Percentiles rank a stretch among this genome's conserved stretches.
Evolutionary conservation across 768 basidiomycete genomes (phyloP).

Genomic region (Amanita brunnescens): DNA sequence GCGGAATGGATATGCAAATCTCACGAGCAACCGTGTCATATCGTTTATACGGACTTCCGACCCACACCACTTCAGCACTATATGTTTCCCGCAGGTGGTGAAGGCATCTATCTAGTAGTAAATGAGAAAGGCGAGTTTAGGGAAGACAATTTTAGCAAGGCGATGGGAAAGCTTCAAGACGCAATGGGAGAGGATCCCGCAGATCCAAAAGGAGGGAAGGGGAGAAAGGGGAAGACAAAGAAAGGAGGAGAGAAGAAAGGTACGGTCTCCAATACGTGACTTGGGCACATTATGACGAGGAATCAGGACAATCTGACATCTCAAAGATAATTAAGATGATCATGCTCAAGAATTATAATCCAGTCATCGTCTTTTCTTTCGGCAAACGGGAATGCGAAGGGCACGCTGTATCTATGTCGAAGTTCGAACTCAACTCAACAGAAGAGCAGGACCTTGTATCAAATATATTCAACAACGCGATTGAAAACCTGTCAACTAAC

Average conservation of each 20-base stretch:
- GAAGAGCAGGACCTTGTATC: conserved; percentile 86
- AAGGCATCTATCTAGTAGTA: conserved; percentile 97
- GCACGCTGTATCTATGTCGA: conserved; percentile 85
- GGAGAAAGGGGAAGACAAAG: conserved; percentile 84
- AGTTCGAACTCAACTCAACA: conserved; percentile 88
- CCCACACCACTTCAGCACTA: conserved; percentile 98
- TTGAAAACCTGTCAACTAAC: conserved; percentile 77
- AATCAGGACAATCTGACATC: conserved; percentile 82
- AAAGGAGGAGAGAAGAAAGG: conserved; percentile 93
- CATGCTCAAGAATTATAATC: conserved; percentile 95
- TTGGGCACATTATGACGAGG: background rate
- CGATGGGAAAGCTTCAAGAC: conserved; percentile 90
- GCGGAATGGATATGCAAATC: conserved; percentile 98
- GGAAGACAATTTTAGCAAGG: conserved; percentile 96
- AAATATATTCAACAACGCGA: conserved; percentile 91
- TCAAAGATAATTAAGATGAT: conserved; percentile 98
- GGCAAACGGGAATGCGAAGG: conserved; percentile 97
- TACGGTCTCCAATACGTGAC: conserved; percentile 15
- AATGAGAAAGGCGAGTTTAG: conserved; percentile 97
- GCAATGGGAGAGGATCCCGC: conserved; percentile 86
- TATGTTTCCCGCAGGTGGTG: conserved; percentile 92
- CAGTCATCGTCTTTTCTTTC: conserved; percentile 97
- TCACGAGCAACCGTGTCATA: conserved; percentile 96
- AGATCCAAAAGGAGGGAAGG: conserved; percentile 75
- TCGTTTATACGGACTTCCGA: conserved; percentile 98